phyloP scores from a whole-genome alignment of 768 basidiomycete genomes.

The Dictyophora rubrovolvata region DNA sequence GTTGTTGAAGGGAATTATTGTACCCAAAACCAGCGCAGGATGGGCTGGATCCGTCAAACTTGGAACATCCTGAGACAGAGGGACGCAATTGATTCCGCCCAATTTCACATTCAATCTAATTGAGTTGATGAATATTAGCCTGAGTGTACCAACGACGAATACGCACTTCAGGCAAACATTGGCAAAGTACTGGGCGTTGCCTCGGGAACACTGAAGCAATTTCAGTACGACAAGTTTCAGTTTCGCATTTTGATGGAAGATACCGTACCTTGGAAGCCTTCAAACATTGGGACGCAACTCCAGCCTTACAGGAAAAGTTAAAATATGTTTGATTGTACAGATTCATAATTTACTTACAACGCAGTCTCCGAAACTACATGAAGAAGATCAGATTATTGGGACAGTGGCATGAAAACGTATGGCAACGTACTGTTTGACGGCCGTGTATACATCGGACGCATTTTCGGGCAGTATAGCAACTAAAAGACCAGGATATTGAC shows the following conservation, averaged over 20 bases:
- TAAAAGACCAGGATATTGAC: constrained; percentile 42
- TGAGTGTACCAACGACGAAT: not conserved
- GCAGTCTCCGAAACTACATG: constrained; percentile 62
- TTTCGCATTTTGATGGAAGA: constrained; percentile 73
- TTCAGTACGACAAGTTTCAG: constrained; percentile 55
- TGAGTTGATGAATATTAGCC: not conserved
- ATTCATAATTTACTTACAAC: constrained; percentile 25
- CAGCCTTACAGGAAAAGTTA: constrained; percentile 32
- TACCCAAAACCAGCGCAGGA: constrained; percentile 76
- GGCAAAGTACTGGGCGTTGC: constrained; percentile 69
- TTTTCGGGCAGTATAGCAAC: constrained; percentile 65
- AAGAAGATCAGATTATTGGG: not conserved
- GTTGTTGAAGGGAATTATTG: constrained; percentile 9
- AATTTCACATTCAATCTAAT: constrained; percentile 73
- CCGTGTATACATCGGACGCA: constrained; percentile 65
- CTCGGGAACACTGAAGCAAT: constrained; percentile 41
- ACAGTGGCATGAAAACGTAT: not conserved
- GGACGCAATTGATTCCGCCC: constrained; percentile 74
- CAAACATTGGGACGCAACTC: constrained; percentile 73
- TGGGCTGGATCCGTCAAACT: constrained; percentile 58
- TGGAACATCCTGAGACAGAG: constrained; percentile 55
- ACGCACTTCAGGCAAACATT: constrained; percentile 72
- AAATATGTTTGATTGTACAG: not conserved
- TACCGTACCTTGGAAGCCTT: constrained; percentile 49
- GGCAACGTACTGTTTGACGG: constrained; percentile 61